A percentile compares a stretch with the other conserved stretches of the same genome.
Conservation (phyloP, 75 land plant species). For the Pinus tabuliformis region DNA sequence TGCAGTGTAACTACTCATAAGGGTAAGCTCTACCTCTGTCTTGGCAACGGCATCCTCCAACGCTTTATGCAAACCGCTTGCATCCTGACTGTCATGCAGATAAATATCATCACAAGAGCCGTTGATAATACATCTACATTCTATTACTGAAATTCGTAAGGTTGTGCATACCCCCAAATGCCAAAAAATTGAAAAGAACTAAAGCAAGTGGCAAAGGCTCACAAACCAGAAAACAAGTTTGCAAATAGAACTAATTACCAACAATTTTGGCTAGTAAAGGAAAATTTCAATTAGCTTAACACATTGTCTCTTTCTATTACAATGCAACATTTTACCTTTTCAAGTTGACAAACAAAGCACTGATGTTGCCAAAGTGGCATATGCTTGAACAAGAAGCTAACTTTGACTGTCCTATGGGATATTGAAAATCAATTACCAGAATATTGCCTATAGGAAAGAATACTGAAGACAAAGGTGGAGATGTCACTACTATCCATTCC, state of each 20-base stretch:
- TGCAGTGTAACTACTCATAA: neutral
- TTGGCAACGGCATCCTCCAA: slow-evolving; percentile 50
- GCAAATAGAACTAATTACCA: neutral
- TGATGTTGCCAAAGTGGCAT: neutral
- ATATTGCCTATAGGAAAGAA: neutral
- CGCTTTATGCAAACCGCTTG: slow-evolving; percentile 55
- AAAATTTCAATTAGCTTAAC: neutral
- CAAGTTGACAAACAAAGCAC: neutral
- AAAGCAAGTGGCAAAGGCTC: neutral
- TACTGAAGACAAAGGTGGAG: neutral
- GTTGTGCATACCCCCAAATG: neutral
- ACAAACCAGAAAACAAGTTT: slow-evolving; percentile 1
- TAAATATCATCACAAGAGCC: slow-evolving; percentile 11
- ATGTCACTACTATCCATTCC: neutral
- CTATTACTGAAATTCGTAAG: slow-evolving; percentile 9
- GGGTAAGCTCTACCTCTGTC: slow-evolving; percentile 45
- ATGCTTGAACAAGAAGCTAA: neutral
- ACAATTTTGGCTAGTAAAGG: neutral
- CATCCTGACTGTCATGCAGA: slow-evolving; percentile 52
- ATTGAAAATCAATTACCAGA: neutral
- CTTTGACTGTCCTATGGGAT: neutral
- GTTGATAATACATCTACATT: slow-evolving; percentile 14
- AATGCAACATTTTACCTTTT: neutral
- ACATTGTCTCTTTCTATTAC: slow-evolving; percentile 1
- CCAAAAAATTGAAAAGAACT: neutral